A percentile compares a stretch with the other conserved stretches of the same genome.
Conservation (phyloP, 1,284 basidiomycete species). For the Microbotryomycetes sp. region DNA sequence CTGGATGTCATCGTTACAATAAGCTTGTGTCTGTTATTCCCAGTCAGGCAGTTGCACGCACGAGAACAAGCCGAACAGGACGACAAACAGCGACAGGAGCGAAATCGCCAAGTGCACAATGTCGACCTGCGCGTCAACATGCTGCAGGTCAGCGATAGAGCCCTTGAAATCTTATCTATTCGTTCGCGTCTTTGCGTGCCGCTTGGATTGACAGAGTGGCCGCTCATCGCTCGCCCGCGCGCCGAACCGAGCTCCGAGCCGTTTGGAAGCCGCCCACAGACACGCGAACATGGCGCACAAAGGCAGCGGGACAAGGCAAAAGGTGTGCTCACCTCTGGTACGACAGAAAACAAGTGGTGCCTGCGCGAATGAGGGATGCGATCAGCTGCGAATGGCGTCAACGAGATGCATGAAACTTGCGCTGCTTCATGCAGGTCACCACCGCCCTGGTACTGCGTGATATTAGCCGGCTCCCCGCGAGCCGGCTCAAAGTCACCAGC, state of each 20-base stretch:
- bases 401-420: background rate
- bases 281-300: too few relatives aligned
- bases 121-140: constrained; percentile 31
- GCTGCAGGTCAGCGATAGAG: too few relatives aligned
- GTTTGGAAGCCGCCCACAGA: too few relatives aligned
- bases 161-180: too few relatives aligned
- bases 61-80: constrained; percentile 49
- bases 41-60: background rate
- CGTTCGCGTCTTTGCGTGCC: too few relatives aligned
- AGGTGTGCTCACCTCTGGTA: constrained; percentile 29
- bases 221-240: too few relatives aligned
- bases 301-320: too few relatives aligned
- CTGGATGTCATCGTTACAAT: constrained; percentile 1
- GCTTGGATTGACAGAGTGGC: too few relatives aligned
- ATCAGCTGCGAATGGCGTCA: background rate
- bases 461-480: background rate
- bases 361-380: constrained; percentile 1
- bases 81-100: constrained; percentile 53
- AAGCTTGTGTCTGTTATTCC: background rate
- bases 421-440: background rate
- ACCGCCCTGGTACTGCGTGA: background rate
- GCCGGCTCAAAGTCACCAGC: background rate
- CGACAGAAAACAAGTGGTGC: constrained; percentile 32
- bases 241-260: too few relatives aligned
- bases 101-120: constrained; percentile 57